Base-by-base conservation (phyloP, 2,329 filamentous ascomycete species). In the Hypoxylon sp. region DNA sequence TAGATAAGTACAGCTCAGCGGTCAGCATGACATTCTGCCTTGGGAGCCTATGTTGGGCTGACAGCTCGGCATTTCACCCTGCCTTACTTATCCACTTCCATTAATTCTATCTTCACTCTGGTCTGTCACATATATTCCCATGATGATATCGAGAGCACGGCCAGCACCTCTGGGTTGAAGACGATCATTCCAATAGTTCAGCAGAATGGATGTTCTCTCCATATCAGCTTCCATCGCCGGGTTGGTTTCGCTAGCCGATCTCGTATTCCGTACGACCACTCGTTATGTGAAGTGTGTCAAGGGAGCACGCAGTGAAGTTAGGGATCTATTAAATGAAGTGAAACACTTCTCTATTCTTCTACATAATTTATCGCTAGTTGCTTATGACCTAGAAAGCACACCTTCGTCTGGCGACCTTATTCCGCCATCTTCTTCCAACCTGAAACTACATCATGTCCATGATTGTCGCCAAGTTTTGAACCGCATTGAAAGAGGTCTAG, bases 191-290 rank as follows among this genome's bases (percentile, higher is more conserved):
- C n/a, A 36, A 36, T 36, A n/a, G 28, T 32, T 32, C 7, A 17
- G 48, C 17, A 57, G 25, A 13, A 68, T 68, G 65, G 65, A 68
- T 43, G 60, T 53, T n/a, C 52, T 68, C 9, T 65, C 65, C 1
- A 55, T 68, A 19, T 57, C 65, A 25, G 51, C 32, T 14, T 55
- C 61, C 14, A 51, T 68, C n/a, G 65, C 65, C 10, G 65, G 61
- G 5, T 1, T 68, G 28, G 61, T 65, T 5, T 19, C 61, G 7
- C 34, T 68, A 41, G 61, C 61, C 14, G 65, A 51, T 23, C 14
- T 51, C 11, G 46, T 62, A 13, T 68, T 61, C 34, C 34, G 45
- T 10, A 32, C 25, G 11, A 36, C 48, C 19, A 36, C 45, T 25
- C 55, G 38, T 11, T 68, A 61, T 17, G 51, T 65, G 17, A 68